These are phyloP conservation scores for Gloeostereum incarnatum DNA, from an alignment of 768 basidiomycete species.

Conservation along the genomic window DNA sequence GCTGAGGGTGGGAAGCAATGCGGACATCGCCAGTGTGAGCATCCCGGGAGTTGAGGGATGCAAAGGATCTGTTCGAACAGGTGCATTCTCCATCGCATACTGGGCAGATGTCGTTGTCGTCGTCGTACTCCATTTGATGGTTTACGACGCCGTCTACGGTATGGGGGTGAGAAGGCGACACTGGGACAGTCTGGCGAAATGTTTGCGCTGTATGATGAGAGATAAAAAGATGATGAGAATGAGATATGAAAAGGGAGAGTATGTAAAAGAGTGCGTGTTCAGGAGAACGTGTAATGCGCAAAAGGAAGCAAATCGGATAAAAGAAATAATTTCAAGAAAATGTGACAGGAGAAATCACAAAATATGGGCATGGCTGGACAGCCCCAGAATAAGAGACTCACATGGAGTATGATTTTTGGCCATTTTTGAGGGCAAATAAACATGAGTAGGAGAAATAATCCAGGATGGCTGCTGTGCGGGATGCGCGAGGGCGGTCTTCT, in stretches of 20 bases:
- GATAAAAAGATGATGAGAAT: constrained; percentile 5
- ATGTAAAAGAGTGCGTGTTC: too few relatives aligned
- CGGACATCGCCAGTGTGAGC: constrained; percentile 19
- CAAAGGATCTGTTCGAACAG: constrained; percentile 48
- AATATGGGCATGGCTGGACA: too few relatives aligned
- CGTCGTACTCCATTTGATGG: too few relatives aligned
- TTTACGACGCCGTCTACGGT: constrained; percentile 39
- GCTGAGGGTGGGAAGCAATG: constrained; percentile 18
- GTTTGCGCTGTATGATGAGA: constrained; percentile 20
- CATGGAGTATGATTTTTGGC: constrained; percentile 28
- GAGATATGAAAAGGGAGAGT: too few relatives aligned
- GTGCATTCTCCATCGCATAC: constrained; percentile 90
- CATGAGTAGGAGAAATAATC: constrained; percentile 32
- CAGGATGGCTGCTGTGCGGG: constrained; percentile 25
- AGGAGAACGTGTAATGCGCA: too few relatives aligned
- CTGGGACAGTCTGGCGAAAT: constrained; percentile 45
- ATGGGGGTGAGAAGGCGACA: constrained; percentile 64
- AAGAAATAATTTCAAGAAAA: too few relatives aligned
- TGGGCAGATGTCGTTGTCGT: constrained; percentile 82
- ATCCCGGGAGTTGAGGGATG: constrained; percentile 25
- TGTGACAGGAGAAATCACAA: too few relatives aligned
- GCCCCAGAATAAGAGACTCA: constrained; percentile 19
- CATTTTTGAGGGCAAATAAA: constrained; percentile 30
- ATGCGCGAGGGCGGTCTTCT: too few relatives aligned
- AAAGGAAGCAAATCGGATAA: too few relatives aligned